These are phyloP conservation scores for Exidia glandulosa DNA, from an alignment of 768 basidiomycete genomes.

Conservation along the genomic window DNA sequence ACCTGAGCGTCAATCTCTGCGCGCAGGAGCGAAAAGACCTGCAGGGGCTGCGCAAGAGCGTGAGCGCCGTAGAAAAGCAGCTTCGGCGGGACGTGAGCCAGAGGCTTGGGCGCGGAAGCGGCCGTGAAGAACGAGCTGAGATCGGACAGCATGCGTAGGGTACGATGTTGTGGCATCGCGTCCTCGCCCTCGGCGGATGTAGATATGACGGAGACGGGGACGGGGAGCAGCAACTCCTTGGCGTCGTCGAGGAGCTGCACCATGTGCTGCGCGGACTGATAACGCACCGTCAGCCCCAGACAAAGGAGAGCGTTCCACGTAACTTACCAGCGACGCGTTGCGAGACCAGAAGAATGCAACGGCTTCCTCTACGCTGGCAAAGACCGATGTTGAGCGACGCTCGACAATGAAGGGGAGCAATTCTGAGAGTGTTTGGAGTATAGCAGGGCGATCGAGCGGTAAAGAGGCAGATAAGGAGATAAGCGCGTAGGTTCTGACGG, in stretches of 20 bases:
- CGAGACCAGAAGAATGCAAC: slow-evolving; percentile 60
- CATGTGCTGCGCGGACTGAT: slow-evolving; percentile 19
- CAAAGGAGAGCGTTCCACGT: not conserved
- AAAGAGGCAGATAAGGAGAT: slow-evolving; percentile 43
- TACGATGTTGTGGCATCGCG: slow-evolving; percentile 28
- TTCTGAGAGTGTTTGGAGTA: slow-evolving; percentile 35
- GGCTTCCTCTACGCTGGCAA: slow-evolving; percentile 37
- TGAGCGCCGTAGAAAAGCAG: slow-evolving; percentile 61
- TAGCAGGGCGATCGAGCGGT: slow-evolving; percentile 35
- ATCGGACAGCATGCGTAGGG: slow-evolving; percentile 47
- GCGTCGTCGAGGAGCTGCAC: slow-evolving; percentile 47
- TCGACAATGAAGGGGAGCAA: slow-evolving; percentile 58
- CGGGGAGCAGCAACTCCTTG: slow-evolving; percentile 40
- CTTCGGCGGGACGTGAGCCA: slow-evolving; percentile 42
- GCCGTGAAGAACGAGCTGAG: slow-evolving; percentile 30
- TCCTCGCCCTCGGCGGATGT: slow-evolving; percentile 3
- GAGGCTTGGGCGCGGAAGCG: slow-evolving; percentile 7
- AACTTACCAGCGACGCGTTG: slow-evolving; percentile 42
- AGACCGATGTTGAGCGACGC: slow-evolving; percentile 43
- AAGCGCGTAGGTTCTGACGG: slow-evolving; percentile 47
- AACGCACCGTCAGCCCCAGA: not conserved
- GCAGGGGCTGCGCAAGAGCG: slow-evolving; percentile 35
- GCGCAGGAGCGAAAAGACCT: slow-evolving; percentile 29
- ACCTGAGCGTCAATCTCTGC: slow-evolving; percentile 27
- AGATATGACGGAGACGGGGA: slow-evolving; percentile 22